These are phyloP conservation scores for Pleurotus pulmonarius DNA, from an alignment of 768 basidiomycete species.

Conservation along the genomic window DNA sequence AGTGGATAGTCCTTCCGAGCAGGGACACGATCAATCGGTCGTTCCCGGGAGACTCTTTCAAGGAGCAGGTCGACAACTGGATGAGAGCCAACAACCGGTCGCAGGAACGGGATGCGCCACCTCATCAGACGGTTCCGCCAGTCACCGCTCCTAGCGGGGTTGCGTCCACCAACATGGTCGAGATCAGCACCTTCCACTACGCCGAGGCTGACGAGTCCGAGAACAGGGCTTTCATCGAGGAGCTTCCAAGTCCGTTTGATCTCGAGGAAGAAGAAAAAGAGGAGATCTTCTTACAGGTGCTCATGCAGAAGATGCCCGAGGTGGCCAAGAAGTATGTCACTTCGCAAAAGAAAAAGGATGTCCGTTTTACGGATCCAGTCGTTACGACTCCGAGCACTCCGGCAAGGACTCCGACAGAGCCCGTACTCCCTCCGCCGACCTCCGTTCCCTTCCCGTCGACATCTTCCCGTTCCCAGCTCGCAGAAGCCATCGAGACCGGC, in stretches of 20 bases:
- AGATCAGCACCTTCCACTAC: neutral
- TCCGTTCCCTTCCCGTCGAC: neutral
- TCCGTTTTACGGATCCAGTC: neutral
- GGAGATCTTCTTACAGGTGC: neutral
- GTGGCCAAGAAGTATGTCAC: neutral
- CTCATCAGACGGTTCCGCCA: neutral
- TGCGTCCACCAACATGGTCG: neutral
- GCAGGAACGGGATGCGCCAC: no score
- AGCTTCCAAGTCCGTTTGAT: neutral
- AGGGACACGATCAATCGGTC: neutral
- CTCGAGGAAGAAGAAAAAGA: neutral
- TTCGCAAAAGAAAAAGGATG: slow-evolving; percentile 1
- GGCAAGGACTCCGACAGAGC: neutral
- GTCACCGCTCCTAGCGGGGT: neutral
- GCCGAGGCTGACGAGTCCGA: no score
- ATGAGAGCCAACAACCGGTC: neutral
- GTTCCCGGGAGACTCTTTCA: neutral
- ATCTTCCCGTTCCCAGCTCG: slow-evolving; percentile 1
- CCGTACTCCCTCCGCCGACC: neutral
- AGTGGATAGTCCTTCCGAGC: neutral
- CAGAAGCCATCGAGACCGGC: slow-evolving; percentile 4
- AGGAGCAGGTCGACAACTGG: neutral
- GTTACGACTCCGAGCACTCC: slow-evolving; percentile 13
- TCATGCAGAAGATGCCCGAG: neutral
- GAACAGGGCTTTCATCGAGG: neutral